Percentiles rank a stretch among this genome's conserved stretches.
Conservation (phyloP, 305 asterid species). For the Solanum hybrid region DNA sequence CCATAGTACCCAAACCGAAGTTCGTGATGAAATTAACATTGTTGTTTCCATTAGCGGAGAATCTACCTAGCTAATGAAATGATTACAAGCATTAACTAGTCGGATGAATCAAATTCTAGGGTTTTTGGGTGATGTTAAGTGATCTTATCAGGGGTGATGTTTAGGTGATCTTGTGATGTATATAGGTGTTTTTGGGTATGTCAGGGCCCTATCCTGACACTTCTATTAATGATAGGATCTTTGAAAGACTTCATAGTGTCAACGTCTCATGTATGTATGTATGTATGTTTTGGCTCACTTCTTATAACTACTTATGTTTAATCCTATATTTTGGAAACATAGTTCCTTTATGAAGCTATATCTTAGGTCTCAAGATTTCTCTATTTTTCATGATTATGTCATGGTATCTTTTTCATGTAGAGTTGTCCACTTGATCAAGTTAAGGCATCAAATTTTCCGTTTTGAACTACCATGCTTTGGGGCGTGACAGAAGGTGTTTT, state of each 20-base stretch:
- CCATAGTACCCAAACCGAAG: neutral
- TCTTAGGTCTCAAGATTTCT: neutral
- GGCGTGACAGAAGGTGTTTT: neutral
- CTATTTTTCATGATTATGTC: neutral
- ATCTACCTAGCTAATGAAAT: neutral
- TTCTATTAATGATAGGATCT: neutral
- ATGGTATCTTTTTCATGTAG: neutral
- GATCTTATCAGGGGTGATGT: neutral
- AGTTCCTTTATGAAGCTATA: neutral
- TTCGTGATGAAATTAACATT: neutral
- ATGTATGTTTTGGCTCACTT: neutral
- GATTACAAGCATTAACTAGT: neutral
- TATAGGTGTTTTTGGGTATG: neutral
- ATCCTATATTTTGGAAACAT: neutral
- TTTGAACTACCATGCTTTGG: neutral
- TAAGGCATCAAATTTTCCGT: neutral
- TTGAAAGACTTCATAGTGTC: neutral
- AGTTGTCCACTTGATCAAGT: neutral
- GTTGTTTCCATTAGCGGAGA: neutral
- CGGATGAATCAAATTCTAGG: neutral
- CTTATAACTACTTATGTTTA: neutral
- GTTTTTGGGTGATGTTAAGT: neutral
- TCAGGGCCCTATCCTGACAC: neutral
- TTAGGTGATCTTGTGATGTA: neutral
- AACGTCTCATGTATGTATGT: neutral